phyloP scores from a whole-genome alignment of 78 protist genomes.

The Dictyostelium discoideum region dicty_2.7 NC_007089.4:2430001-2430500 shows the following conservation, averaged over 20 bases:
- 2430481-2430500: slow-evolving; percentile 7
- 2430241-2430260: not conserved
- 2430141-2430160: not conserved
- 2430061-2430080: slow-evolving; percentile 20
- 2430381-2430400: slow-evolving; percentile 15
- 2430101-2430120: slow-evolving; percentile 51
- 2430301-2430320: not conserved
- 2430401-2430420: not conserved
- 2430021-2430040: slow-evolving; percentile 13
- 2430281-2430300: not conserved
- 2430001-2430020: slow-evolving; percentile 18
- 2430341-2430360: slow-evolving; percentile 43
- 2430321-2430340: slow-evolving; percentile 8
- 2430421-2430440: slow-evolving; percentile 11
- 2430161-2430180: slow-evolving; percentile 7
- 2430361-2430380: slow-evolving; percentile 48
- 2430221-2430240: slow-evolving; percentile 9
- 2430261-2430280: not conserved
- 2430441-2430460: slow-evolving; percentile 39
- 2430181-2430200: slow-evolving; percentile 10
- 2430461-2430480: slow-evolving; percentile 55
- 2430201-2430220: slow-evolving; percentile 47
- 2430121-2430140: slow-evolving; percentile 38
- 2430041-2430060: slow-evolving; percentile 39
- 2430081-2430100: slow-evolving; percentile 24